These are phyloP conservation scores for Canavalia ensiformis DNA, from an alignment of 306 rosid genomes.

Conservation along the genomic window DNA sequence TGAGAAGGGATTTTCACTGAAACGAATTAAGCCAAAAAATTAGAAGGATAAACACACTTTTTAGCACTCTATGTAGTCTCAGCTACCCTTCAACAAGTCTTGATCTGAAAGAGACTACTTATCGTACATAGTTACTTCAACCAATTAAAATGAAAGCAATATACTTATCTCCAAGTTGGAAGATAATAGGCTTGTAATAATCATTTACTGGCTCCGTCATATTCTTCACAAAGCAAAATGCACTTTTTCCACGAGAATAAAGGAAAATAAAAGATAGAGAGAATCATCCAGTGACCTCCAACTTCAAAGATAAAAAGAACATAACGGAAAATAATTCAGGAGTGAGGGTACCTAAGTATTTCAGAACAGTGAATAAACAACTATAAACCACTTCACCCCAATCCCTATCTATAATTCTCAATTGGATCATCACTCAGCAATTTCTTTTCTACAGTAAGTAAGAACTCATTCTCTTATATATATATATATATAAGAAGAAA, in stretches of 20 bases:
- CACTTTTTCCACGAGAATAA: slow-evolving; percentile 33
- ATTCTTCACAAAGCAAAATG: slow-evolving; percentile 19
- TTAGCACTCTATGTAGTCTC: not conserved
- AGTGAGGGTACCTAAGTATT: slow-evolving; percentile 4
- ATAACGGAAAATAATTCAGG: not conserved
- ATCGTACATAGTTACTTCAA: slow-evolving; percentile 6
- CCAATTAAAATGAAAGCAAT: slow-evolving; percentile 7
- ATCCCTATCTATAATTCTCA: slow-evolving; percentile 4
- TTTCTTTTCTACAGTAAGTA: not conserved
- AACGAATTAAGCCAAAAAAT: not conserved
- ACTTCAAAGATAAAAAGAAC: slow-evolving; percentile 24
- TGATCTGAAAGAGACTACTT: slow-evolving; percentile 34
- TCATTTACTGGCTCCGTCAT: not conserved
- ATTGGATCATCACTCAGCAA: not conserved
- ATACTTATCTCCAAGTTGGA: not conserved
- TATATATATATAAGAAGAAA: not conserved
- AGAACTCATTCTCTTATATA: not conserved
- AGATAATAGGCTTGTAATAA: not conserved
- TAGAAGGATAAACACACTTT: slow-evolving; percentile 33
- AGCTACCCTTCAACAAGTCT: not conserved
- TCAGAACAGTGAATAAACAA: slow-evolving; percentile 12
- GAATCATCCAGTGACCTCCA: slow-evolving; percentile 13
- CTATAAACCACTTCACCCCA: not conserved
- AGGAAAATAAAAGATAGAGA: slow-evolving; percentile 25
- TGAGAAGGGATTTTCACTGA: slow-evolving; percentile 1